These are phyloP conservation scores for Knufia petricola DNA, from an alignment of 2,329 filamentous ascomycete species.

Conservation along the genomic window DNA sequence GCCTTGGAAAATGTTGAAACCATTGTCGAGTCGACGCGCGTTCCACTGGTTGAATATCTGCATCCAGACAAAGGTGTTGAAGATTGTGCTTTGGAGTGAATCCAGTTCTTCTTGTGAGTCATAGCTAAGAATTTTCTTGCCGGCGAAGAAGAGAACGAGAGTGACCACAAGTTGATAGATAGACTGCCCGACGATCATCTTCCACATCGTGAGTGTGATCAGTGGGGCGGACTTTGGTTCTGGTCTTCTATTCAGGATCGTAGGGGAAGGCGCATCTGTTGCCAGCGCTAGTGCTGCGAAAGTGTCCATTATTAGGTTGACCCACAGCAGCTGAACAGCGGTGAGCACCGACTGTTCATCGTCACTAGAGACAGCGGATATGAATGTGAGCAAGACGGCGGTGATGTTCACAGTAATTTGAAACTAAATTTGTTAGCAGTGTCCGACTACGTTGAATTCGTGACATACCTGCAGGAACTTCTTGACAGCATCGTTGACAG, in stretches of 20 bases:
- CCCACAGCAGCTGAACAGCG: conserved; percentile 56
- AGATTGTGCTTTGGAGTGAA: conserved; percentile 52
- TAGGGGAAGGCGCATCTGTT: conserved; percentile 49
- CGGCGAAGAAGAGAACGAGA: conserved; percentile 46
- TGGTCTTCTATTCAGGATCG: conserved; percentile 44
- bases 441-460: conserved; percentile 46
- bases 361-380: conserved; percentile 47
- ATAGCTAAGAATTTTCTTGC: conserved; percentile 46
- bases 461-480: conserved; percentile 49
- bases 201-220: conserved; percentile 35
- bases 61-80: conserved; percentile 64
- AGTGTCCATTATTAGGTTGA: conserved; percentile 59
- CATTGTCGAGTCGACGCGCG: conserved; percentile 53
- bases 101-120: conserved; percentile 30
- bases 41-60: conserved; percentile 64
- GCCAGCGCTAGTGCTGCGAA: conserved; percentile 54
- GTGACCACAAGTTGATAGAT: conserved; percentile 31
- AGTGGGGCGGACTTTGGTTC: conserved; percentile 33
- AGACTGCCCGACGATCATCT: conserved; percentile 33
- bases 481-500: conserved; percentile 68
- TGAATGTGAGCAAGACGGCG: conserved; percentile 52
- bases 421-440: conserved; percentile 44
- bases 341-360: conserved; percentile 51
- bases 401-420: conserved; percentile 57
- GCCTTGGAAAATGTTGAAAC: conserved; percentile 53